Conservation (phyloP, 768 basidiomycete species). For the Tephrocybe sp. region DNA sequence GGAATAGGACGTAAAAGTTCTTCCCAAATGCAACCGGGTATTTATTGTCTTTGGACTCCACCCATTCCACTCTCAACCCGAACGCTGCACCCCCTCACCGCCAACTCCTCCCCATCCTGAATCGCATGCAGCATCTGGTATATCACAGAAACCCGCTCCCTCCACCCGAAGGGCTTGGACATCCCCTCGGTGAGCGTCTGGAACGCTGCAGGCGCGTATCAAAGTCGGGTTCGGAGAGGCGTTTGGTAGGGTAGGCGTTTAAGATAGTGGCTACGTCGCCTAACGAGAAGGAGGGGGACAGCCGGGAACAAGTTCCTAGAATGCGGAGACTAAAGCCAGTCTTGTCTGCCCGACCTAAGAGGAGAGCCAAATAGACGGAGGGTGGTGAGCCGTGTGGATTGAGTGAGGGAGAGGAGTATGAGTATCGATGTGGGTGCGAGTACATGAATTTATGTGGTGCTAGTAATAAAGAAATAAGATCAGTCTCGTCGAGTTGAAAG, state of each 20-base stretch:
- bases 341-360: conserved; percentile 60
- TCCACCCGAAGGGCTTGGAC: conserved; percentile 44
- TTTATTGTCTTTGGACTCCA: too few species aligned
- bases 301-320: conserved; percentile 42
- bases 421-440: too few species aligned
- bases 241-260: conserved; percentile 78
- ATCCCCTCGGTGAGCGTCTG: conserved; percentile 65
- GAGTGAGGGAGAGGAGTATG: conserved; percentile 78
- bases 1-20: conserved; percentile 61
- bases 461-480: too few species aligned
- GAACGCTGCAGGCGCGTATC: conserved; percentile 81
- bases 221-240: conserved; percentile 92
- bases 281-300: conserved; percentile 28
- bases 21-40: conserved; percentile 68
- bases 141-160: conserved; percentile 79
- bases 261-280: conserved; percentile 56
- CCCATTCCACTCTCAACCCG: conserved; percentile 46
- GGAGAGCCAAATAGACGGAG: conserved; percentile 53
- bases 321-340: conserved; percentile 62
- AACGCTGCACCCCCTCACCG: conserved; percentile 79
- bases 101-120: conserved; percentile 86
- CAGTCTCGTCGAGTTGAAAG: too few species aligned
- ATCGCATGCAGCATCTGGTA: conserved; percentile 86
- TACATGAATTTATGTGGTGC: too few species aligned
- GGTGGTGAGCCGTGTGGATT: conserved; percentile 56